Evolutionary conservation across 805 yeast species (phyloP).

Genomic region (Maudiozyma turicensis): DNA sequence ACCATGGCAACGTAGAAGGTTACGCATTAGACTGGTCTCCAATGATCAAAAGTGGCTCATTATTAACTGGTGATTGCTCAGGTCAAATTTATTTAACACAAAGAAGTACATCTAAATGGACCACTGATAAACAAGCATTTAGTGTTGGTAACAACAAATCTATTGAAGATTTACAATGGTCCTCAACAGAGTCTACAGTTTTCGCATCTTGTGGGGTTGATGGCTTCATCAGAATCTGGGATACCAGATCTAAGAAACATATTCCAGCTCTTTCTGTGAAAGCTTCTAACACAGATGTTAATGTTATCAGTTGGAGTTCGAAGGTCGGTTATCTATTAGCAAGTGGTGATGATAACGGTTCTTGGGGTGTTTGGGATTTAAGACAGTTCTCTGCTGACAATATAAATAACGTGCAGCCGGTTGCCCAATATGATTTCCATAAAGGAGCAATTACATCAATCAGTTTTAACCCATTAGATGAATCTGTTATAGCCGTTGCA

Average conservation of each 20-base stretch:
- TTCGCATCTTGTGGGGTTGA: slow-evolving; percentile 93
- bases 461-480: slow-evolving; percentile 90
- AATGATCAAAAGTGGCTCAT: slow-evolving; percentile 61
- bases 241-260: slow-evolving; percentile 85
- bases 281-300: slow-evolving; percentile 78
- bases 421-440: slow-evolving; percentile 92
- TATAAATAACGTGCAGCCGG: slow-evolving; percentile 49
- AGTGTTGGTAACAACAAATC: slow-evolving; percentile 51
- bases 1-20: slow-evolving; percentile 94
- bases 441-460: slow-evolving; percentile 87
- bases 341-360: slow-evolving; percentile 94
- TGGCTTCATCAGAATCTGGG: slow-evolving; percentile 80
- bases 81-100: slow-evolving; percentile 76
- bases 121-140: slow-evolving; percentile 77
- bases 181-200: slow-evolving; percentile 82
- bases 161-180: slow-evolving; percentile 97
- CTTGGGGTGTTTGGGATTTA: slow-evolving; percentile 97
- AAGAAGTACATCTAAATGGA: slow-evolving; percentile 71
- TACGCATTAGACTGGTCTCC: slow-evolving; percentile 98
- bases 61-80: slow-evolving; percentile 79
- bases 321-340: slow-evolving; percentile 82
- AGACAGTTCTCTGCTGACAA: slow-evolving; percentile 60
- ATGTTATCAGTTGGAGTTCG: slow-evolving; percentile 92
- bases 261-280: slow-evolving; percentile 78
- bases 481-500: slow-evolving; percentile 89